These are phyloP conservation scores for Pisolithus microcarpus DNA, from an alignment of 768 basidiomycete species.

Conservation along the genomic window DNA sequence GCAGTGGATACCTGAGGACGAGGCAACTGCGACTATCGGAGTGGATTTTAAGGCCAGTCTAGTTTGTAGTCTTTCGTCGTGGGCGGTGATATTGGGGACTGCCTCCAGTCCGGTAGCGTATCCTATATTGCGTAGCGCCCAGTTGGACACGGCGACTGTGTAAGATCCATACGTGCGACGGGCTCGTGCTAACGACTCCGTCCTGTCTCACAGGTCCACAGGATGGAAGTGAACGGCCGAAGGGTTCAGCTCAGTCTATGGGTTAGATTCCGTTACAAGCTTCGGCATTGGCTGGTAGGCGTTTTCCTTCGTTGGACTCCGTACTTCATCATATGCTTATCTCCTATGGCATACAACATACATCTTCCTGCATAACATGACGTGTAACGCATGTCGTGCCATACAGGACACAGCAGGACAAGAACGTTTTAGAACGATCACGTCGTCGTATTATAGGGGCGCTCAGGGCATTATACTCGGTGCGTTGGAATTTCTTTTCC, in stretches of 20 bases:
- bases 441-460: slow-evolving; percentile 89
- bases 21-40: slow-evolving; percentile 68
- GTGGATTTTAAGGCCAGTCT: slow-evolving; percentile 74
- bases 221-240: slow-evolving; percentile 78
- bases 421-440: slow-evolving; percentile 93
- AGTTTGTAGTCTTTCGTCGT: background rate
- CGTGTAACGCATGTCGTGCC: background rate
- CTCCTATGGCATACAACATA: too few relatives aligned
- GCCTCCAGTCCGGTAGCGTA: background rate
- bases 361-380: background rate
- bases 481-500: slow-evolving; percentile 16
- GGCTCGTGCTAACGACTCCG: background rate
- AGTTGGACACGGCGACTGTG: background rate
- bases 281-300: background rate
- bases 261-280: slow-evolving; percentile 44
- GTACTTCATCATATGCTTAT: background rate
- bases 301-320: background rate
- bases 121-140: background rate
- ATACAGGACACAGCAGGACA: slow-evolving; percentile 89
- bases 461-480: slow-evolving; percentile 79
- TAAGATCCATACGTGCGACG: background rate
- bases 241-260: slow-evolving; percentile 94
- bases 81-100: background rate
- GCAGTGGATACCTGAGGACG: slow-evolving; percentile 89
- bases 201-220: slow-evolving; percentile 57